Evolutionary conservation across 768 basidiomycete species (phyloP).

Genomic region (Boletus barrowsii): DNA sequence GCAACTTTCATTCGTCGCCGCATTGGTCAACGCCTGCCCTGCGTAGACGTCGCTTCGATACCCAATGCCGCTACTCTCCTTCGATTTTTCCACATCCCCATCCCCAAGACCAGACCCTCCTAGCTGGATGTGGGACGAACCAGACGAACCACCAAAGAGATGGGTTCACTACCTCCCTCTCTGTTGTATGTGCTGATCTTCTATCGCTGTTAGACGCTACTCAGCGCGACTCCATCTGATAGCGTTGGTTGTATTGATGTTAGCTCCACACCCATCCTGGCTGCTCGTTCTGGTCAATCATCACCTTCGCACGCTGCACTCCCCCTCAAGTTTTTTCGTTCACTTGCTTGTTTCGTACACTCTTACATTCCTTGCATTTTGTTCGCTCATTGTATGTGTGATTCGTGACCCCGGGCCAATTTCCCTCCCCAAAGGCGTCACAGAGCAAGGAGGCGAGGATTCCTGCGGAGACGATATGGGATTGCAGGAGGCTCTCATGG

Average conservation of each 20-base stretch:
- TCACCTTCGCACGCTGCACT: slow-evolving; percentile 54
- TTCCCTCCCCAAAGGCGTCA: slow-evolving; percentile 17
- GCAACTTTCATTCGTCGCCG: not conserved
- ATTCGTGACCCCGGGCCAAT: slow-evolving; percentile 75
- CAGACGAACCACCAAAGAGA: slow-evolving; percentile 38
- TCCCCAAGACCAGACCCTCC: slow-evolving; percentile 12
- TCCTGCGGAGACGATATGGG: slow-evolving; percentile 42
- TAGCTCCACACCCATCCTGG: slow-evolving; percentile 74
- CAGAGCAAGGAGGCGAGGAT: slow-evolving; percentile 28
- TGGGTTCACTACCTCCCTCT: slow-evolving; percentile 63
- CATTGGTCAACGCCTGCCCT: not conserved
- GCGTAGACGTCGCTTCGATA: slow-evolving; percentile 1
- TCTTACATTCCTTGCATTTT: slow-evolving; percentile 66
- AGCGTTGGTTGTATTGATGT: slow-evolving; percentile 54
- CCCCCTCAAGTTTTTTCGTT: slow-evolving; percentile 42
- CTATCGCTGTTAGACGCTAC: not conserved
- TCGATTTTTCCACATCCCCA: slow-evolving; percentile 16
- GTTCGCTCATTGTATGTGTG: slow-evolving; percentile 70
- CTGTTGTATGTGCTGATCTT: slow-evolving; percentile 38
- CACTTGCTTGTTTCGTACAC: slow-evolving; percentile 63
- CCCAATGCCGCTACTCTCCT: slow-evolving; percentile 31
- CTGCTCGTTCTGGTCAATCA: slow-evolving; percentile 65
- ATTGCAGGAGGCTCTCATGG: slow-evolving; percentile 61
- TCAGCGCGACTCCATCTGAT: slow-evolving; percentile 3
- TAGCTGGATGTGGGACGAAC: slow-evolving; percentile 18